Percentiles rank a stretch among this genome's conserved stretches.
Evolutionary conservation across 176 grass and related monocot species (phyloP).

Genomic region (Avena eriantha): DNA sequence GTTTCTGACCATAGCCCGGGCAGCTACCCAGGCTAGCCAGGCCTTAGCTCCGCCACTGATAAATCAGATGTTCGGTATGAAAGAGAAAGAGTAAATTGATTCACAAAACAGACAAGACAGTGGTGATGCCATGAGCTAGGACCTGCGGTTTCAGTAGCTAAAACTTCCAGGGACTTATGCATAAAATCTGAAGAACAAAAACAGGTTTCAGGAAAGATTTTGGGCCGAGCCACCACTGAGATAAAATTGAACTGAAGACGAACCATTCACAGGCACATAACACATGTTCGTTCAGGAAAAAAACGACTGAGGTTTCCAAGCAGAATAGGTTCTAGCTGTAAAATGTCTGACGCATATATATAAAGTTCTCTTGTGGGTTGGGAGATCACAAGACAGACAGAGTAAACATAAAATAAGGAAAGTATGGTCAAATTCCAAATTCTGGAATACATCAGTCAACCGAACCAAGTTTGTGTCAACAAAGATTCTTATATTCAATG

Average conservation of each 20-base stretch:
- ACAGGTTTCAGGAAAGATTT: not conserved
- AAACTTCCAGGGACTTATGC: not conserved
- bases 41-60: too few relatives aligned
- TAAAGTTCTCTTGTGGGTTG: not conserved
- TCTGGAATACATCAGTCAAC: constrained; percentile 20
- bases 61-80: not conserved
- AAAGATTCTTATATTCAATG: not conserved
- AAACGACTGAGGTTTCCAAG: constrained; percentile 10
- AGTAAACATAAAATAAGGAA: not conserved
- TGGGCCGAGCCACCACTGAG: not conserved
- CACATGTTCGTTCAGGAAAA: not conserved
- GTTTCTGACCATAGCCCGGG: too few relatives aligned
- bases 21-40: too few relatives aligned
- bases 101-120: constrained; percentile 7
- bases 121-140: not conserved
- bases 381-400: constrained; percentile 12
- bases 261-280: constrained; percentile 7
- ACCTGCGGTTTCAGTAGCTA: not conserved
- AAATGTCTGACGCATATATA: constrained; percentile 13
- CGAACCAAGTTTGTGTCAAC: constrained; percentile 11
- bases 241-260: not conserved
- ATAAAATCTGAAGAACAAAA: not conserved
- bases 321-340: constrained; percentile 15
- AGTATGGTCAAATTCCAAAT: not conserved
- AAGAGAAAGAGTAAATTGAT: constrained; percentile 2